Base-by-base conservation (phyloP, 768 basidiomycete species). In the Baorangia bicolor region DNA sequence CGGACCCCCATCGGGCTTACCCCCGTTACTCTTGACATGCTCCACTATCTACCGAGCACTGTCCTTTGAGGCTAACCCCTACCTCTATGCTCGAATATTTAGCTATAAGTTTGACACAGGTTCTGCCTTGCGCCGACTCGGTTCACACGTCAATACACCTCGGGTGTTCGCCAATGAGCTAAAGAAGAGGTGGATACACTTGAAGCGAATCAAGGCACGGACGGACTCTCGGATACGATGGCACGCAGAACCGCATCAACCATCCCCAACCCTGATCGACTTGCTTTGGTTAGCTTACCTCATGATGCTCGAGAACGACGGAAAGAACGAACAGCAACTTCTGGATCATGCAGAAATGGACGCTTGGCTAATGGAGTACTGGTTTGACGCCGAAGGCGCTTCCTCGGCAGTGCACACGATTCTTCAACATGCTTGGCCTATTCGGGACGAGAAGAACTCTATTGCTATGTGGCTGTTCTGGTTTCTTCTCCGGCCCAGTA, bases 281-380 rank as follows among this genome's bases (percentile, higher is more conserved):
- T 65, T 82, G 14, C 79, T 92, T 6, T 87, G 84, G 77, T 79
- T 81, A 28, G 80, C 84, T 27, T 92, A 88, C 65, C 71, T 90
- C 35, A 84, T 93, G 84, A 80, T 92, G 78, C 74, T 93, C 44
- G 92, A 94, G 73, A 87, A 90, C 61, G 87, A 87, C 28, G 87
- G 83, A 40, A 85, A 81, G 65, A 92, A 92, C 61, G 81, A 81
- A 60, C 68, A 46, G 42, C 90, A 91, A 66, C 77, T 92, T n/a
- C 67, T 82, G n/a, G 82, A 83, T 23, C 90, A 86, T 63, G 89
- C 82, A 6, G 64, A 66, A 38, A 79, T 90, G 53, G 81, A 84
- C 51, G 61, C 61, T 0, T 92, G 90, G 89, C 67, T 92, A 39
- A 75, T 74, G 61, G 77, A 79, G 52, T 92, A 82, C 64, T 86